Base-by-base conservation (phyloP, 768 basidiomycete species). In the Saitozyma podzolica region DNA sequence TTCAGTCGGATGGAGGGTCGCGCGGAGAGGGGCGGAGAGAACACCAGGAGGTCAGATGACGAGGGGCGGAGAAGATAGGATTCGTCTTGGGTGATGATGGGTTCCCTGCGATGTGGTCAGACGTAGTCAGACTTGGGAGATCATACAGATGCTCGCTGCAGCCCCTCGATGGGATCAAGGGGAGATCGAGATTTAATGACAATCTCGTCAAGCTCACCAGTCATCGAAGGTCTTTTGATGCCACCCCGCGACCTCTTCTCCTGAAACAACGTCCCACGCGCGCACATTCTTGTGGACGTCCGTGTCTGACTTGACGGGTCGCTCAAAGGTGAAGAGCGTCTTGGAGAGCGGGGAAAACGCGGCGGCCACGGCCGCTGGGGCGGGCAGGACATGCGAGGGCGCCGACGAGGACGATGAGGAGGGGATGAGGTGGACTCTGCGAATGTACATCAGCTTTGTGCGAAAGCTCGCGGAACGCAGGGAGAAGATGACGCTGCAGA, bases 251-350 rank as follows among this genome's bases (percentile, higher is more conserved):
- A 95, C 85, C 81, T 97, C 92, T 73, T 90, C 86, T 50, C 91
- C 92, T 0, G 90, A 89, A 9, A 87, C 88, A 13, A 85, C 87
- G 67, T 89, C 89, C 84, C 93, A 99, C 67, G 97, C 84, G 62
- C 90, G 87, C 63, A 94, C 86, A 78, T 99, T 99, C 83, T 90
- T 94, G 84, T 95, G 90, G 80, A 92, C 91, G 14, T 90, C 91
- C 67, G 93, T 93, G 77, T 92, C 94, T 54, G 90, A 85, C 81
- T 96, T 96, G 72, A 87, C 86, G 85, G 89, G 91, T 62, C 96
- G 86, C 81, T 97, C 94, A 91, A 94, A 98, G 52, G 91, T 94
- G 57, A 92, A 94, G 49, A 99, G 75, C 80, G 91, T 97, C 0
- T 90, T 92, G 45, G 92, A 94, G 64, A 89, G 86, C 9, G 96